phyloP scores from a whole-genome alignment of 2,329 filamentous ascomycete genomes.

The Lachnellula suecica region DNA sequence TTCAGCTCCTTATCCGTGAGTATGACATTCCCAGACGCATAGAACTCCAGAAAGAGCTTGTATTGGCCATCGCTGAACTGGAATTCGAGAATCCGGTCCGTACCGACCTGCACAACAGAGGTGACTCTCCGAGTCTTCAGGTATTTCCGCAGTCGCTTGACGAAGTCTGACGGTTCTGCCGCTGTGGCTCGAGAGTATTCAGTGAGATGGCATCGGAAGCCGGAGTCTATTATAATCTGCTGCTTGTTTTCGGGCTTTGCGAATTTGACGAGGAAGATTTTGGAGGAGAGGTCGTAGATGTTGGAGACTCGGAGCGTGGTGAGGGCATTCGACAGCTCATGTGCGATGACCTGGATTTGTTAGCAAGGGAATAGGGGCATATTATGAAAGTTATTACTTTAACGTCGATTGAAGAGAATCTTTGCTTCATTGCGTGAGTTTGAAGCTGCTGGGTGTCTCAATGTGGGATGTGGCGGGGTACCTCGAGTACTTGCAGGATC shows the following conservation, averaged over 20 bases:
- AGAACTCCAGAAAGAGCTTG: slow-evolving; percentile 89
- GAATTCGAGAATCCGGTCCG: slow-evolving; percentile 89
- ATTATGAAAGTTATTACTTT: slow-evolving; percentile 47
- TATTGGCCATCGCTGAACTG: slow-evolving; percentile 91
- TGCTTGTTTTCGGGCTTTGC: slow-evolving; percentile 85
- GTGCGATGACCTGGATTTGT: slow-evolving; percentile 74
- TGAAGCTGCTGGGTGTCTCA: slow-evolving; percentile 1
- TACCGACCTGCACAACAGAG: slow-evolving; percentile 79
- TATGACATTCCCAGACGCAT: slow-evolving; percentile 92
- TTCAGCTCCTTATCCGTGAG: slow-evolving; percentile 82
- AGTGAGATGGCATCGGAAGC: slow-evolving; percentile 93
- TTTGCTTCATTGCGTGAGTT: slow-evolving; percentile 64
- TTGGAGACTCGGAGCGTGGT: slow-evolving; percentile 82
- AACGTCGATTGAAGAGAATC: slow-evolving; percentile 77
- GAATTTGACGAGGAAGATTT: slow-evolving; percentile 95
- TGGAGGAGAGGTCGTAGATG: slow-evolving; percentile 92
- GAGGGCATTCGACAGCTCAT: slow-evolving; percentile 80
- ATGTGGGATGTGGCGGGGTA: slow-evolving; percentile 7
- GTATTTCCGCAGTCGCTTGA: slow-evolving; percentile 80
- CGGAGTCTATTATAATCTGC: slow-evolving; percentile 89
- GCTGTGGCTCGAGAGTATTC: slow-evolving; percentile 86
- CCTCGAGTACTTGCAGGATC: not conserved
- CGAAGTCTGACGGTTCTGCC: slow-evolving; percentile 80
- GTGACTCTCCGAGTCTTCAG: slow-evolving; percentile 86
- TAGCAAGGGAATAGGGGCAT: not conserved